Percentiles rank a stretch among this genome's conserved stretches.
These are phyloP conservation scores for Citropsis articulata DNA, from an alignment of 345 rosid genomes.

Conservation along the genomic window DNA sequence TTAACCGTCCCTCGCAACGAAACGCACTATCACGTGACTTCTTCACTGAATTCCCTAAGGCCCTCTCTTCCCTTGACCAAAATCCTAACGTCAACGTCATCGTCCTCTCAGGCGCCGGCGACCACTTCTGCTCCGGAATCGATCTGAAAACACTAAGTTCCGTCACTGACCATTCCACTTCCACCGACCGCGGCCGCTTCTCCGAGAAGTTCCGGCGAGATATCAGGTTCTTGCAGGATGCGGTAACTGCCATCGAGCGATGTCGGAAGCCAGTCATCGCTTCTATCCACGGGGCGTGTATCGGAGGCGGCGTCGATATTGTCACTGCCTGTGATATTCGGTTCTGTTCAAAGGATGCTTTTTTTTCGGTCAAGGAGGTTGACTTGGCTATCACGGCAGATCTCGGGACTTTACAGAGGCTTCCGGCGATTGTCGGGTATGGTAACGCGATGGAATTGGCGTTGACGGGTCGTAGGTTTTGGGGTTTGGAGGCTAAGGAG, in stretches of 20 bases:
- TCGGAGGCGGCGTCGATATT: constrained; percentile 69
- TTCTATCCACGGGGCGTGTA: constrained; percentile 66
- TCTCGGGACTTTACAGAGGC: constrained; percentile 81
- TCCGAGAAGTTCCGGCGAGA: constrained; percentile 52
- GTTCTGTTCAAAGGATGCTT: constrained; percentile 56
- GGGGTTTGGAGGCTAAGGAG: constrained; percentile 67
- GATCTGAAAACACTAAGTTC: constrained; percentile 47
- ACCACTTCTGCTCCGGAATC: constrained; percentile 81
- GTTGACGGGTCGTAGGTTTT: constrained; percentile 61
- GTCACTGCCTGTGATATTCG: constrained; percentile 80
- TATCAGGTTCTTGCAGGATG: constrained; percentile 60
- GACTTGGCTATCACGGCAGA: constrained; percentile 80
- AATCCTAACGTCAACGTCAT: constrained; percentile 51
- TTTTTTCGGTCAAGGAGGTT: constrained; percentile 79
- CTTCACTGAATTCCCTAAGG: constrained; percentile 66
- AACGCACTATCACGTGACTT: constrained; percentile 68
- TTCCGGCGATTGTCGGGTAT: constrained; percentile 67
- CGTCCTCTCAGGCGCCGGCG: constrained; percentile 64
- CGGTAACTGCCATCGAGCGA: constrained; percentile 68
- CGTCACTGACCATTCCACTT: constrained; percentile 1
- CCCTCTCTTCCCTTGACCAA: constrained; percentile 57
- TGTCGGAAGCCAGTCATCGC: constrained; percentile 88
- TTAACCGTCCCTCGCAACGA: constrained; percentile 56
- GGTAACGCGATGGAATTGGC: constrained; percentile 74
- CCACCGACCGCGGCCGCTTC: constrained; percentile 51